Conservation (phyloP, 2,329 filamentous ascomycete species). For the Stylonectria norvegica region DNA sequence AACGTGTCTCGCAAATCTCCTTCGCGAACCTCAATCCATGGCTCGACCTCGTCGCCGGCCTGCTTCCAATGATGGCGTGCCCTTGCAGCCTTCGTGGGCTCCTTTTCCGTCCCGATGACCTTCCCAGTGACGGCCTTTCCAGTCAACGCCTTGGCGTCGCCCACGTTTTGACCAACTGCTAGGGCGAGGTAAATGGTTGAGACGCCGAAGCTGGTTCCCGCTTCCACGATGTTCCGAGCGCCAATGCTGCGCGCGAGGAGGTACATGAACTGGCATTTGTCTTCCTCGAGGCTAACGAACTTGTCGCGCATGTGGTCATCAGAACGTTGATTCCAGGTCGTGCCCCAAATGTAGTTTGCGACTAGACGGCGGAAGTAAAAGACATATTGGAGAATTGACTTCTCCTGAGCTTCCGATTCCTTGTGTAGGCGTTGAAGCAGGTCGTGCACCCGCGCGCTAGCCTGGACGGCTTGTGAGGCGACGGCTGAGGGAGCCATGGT, state of each 20-base stretch:
- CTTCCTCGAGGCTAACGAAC: conserved; percentile 57
- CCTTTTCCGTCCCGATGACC: conserved; percentile 61
- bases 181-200: conserved; percentile 62
- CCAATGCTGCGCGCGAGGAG: conserved; percentile 47
- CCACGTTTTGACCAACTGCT: conserved; percentile 50
- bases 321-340: conserved; percentile 17
- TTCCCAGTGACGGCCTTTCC: conserved; percentile 19
- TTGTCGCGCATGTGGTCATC: conserved; percentile 50
- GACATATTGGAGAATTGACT: conserved; percentile 21
- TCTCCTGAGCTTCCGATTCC: conserved; percentile 26
- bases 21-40: conserved; percentile 53
- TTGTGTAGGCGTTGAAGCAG: conserved; percentile 27
- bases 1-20: conserved; percentile 56
- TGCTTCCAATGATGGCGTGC: conserved; percentile 54
- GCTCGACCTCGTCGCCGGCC: conserved; percentile 48
- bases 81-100: conserved; percentile 48
- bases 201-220: conserved; percentile 60
- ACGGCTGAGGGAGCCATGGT: conserved; percentile 18
- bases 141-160: conserved; percentile 5
- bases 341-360: conserved; percentile 23
- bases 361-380: conserved; percentile 25
- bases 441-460: conserved; percentile 23
- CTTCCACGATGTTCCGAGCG: conserved; percentile 56
- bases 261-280: conserved; percentile 58
- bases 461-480: conserved; percentile 21